These are phyloP conservation scores for Nemania sp. DNA, from an alignment of 2,329 filamentous ascomycete species.

Conservation along the genomic window DNA sequence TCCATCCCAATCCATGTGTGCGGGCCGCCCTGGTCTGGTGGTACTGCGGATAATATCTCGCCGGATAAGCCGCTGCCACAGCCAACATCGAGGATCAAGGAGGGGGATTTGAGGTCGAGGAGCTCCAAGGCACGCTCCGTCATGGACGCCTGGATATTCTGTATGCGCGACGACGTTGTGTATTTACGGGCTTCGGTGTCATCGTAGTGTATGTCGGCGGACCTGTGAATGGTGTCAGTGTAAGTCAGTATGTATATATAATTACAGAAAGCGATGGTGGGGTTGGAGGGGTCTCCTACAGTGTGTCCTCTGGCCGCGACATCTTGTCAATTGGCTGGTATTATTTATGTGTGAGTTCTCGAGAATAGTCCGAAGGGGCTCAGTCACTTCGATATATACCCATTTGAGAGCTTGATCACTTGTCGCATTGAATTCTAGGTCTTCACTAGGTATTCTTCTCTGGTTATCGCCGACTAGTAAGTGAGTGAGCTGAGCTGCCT, in stretches of 20 bases:
- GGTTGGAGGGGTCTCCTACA: slow-evolving; percentile 65
- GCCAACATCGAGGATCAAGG: slow-evolving; percentile 94
- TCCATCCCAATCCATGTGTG: slow-evolving; percentile 99
- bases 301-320: slow-evolving; percentile 96
- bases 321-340: slow-evolving; percentile 65
- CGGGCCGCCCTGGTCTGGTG: slow-evolving; percentile 79
- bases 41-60: slow-evolving; percentile 85
- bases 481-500: neutral
- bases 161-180: slow-evolving; percentile 94
- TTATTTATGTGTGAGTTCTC: neutral
- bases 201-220: slow-evolving; percentile 97
- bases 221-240: slow-evolving; percentile 63
- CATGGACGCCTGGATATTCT: slow-evolving; percentile 95
- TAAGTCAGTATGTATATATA: neutral
- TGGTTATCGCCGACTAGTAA: neutral
- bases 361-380: neutral
- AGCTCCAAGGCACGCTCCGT: slow-evolving; percentile 92
- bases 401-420: slow-evolving; percentile 5
- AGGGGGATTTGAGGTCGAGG: slow-evolving; percentile 81
- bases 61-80: slow-evolving; percentile 95
- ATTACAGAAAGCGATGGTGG: slow-evolving; percentile 12
- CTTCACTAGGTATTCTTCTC: neutral
- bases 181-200: slow-evolving; percentile 97
- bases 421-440: slow-evolving; percentile 8
- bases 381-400: neutral